phyloP scores from a whole-genome alignment of 1,139 yeast species.

The Eremothecium coryli region DNA sequence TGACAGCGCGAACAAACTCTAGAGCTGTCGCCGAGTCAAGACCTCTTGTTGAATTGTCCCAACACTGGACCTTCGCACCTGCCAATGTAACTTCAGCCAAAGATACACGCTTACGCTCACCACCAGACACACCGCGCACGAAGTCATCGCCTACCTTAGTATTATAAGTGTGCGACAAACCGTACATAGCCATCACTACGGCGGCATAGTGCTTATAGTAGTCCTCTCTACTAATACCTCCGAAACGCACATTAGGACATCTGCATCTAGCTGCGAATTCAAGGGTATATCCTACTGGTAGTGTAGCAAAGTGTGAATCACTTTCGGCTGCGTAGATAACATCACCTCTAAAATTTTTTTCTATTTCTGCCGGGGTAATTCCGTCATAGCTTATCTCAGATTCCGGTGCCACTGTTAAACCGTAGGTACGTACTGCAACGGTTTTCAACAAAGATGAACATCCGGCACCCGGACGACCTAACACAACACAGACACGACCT shows the following conservation, averaged over 20 bases:
- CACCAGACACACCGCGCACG: slow-evolving; percentile 76
- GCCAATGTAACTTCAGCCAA: slow-evolving; percentile 53
- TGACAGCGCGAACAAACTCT: slow-evolving; percentile 38
- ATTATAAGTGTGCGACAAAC: slow-evolving; percentile 51
- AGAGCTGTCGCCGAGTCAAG: slow-evolving; percentile 51
- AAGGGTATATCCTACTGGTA: slow-evolving; percentile 39
- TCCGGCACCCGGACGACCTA: slow-evolving; percentile 77
- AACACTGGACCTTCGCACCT: slow-evolving; percentile 44
- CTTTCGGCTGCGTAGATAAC: slow-evolving; percentile 43
- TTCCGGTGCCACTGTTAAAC: slow-evolving; percentile 44
- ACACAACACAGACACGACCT: slow-evolving; percentile 62
- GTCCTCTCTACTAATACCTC: slow-evolving; percentile 31
- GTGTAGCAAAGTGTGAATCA: slow-evolving; percentile 41
- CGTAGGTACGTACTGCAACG: slow-evolving; percentile 57
- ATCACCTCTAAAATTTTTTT: slow-evolving; percentile 45
- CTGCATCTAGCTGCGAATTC: slow-evolving; percentile 24
- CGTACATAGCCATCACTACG: slow-evolving; percentile 36
- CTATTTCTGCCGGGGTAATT: slow-evolving; percentile 36
- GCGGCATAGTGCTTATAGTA: slow-evolving; percentile 34
- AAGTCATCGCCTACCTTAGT: slow-evolving; percentile 65
- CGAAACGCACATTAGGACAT: slow-evolving; percentile 32
- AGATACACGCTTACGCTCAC: slow-evolving; percentile 76
- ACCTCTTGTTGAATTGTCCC: slow-evolving; percentile 60
- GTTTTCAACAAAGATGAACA: slow-evolving; percentile 68
- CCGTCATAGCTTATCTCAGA: slow-evolving; percentile 37